Percentiles rank a stretch among this genome's conserved stretches.
These are phyloP conservation scores for Stylosanthes scabra DNA, from an alignment of 331 rosid species.

Conservation along the genomic window DNA sequence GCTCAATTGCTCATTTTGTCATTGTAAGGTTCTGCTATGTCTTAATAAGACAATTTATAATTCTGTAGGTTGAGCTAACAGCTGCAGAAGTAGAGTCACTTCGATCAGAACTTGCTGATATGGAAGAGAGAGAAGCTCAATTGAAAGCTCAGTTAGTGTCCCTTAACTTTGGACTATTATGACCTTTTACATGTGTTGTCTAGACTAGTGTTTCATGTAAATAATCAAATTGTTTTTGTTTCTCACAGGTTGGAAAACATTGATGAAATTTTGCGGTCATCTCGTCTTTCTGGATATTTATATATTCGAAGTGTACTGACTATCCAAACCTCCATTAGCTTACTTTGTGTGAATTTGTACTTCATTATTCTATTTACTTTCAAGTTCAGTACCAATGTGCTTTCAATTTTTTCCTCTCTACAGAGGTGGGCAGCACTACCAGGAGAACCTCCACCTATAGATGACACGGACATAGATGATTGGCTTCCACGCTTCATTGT, in stretches of 20 bases:
- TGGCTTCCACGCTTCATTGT: slow-evolving; percentile 97
- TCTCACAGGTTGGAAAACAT: slow-evolving; percentile 80
- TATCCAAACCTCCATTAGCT: slow-evolving; percentile 21
- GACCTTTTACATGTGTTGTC: slow-evolving; percentile 30
- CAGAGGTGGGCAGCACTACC: slow-evolving; percentile 90
- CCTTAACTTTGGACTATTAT: slow-evolving; percentile 19
- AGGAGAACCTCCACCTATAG: slow-evolving; percentile 85
- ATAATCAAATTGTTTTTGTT: slow-evolving; percentile 31
- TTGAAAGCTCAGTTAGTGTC: slow-evolving; percentile 84
- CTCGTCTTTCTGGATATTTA: slow-evolving; percentile 85
- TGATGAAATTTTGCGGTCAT: slow-evolving; percentile 86
- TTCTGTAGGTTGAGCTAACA: slow-evolving; percentile 72
- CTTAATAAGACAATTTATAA: slow-evolving; percentile 36
- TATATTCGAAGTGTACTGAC: slow-evolving; percentile 76
- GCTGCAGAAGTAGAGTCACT: slow-evolving; percentile 82
- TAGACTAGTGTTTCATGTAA: slow-evolving; percentile 18
- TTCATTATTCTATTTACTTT: background rate
- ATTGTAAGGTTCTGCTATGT: slow-evolving; percentile 14
- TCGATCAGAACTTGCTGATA: slow-evolving; percentile 77
- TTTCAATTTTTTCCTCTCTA: slow-evolving; percentile 20
- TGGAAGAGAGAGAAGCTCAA: slow-evolving; percentile 94
- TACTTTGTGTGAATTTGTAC: slow-evolving; percentile 20
- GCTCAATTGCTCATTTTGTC: background rate
- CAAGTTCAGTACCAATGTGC: slow-evolving; percentile 21
- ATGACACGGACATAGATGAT: slow-evolving; percentile 81